A percentile compares a stretch with the other conserved stretches of the same genome.
Evolutionary conservation across 2,329 filamentous ascomycete genomes (phyloP).

Genomic region (Fusarium compactum): DNA sequence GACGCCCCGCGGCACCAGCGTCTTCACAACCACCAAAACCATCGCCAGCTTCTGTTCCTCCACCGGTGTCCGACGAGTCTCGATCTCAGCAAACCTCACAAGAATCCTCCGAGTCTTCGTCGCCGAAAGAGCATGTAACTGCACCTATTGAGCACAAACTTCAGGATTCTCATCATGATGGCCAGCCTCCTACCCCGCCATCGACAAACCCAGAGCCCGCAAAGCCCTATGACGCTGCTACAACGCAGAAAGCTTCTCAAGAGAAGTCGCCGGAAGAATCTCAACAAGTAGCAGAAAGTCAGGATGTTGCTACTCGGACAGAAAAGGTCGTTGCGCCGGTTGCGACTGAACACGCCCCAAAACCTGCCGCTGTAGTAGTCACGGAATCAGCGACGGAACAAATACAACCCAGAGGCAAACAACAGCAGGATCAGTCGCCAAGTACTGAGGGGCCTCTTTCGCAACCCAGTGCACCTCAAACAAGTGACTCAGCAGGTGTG

Average conservation of each 20-base stretch:
- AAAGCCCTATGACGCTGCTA: constrained; percentile 19
- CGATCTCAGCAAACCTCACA: constrained; percentile 19
- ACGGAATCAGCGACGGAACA: constrained; percentile 4
- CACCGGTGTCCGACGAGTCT: constrained; percentile 24
- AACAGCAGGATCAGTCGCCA: constrained; percentile 15
- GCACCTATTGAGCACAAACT: constrained; percentile 15
- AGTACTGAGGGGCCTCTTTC: not conserved
- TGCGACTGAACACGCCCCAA: not conserved
- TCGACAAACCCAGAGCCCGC: constrained; percentile 32
- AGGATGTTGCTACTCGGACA: not conserved
- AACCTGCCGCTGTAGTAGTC: not conserved
- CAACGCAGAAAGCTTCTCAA: constrained; percentile 3
- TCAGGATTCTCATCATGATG: constrained; percentile 25
- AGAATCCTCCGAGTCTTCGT: constrained; percentile 4
- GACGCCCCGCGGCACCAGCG: constrained; percentile 60
- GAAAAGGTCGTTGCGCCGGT: not conserved
- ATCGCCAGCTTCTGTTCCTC: constrained; percentile 20
- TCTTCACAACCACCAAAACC: constrained; percentile 41
- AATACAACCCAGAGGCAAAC: constrained; percentile 15
- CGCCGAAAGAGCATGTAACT: not conserved
- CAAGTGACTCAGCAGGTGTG: not conserved
- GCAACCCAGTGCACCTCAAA: not conserved
- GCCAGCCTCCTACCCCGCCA: constrained; percentile 43
- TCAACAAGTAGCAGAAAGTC: not conserved
- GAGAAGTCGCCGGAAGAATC: constrained; percentile 2